Evolutionary conservation across 495 filamentous ascomycete genomes (phyloP).

Genomic region (Hypomontagnella submonticulosa): DNA sequence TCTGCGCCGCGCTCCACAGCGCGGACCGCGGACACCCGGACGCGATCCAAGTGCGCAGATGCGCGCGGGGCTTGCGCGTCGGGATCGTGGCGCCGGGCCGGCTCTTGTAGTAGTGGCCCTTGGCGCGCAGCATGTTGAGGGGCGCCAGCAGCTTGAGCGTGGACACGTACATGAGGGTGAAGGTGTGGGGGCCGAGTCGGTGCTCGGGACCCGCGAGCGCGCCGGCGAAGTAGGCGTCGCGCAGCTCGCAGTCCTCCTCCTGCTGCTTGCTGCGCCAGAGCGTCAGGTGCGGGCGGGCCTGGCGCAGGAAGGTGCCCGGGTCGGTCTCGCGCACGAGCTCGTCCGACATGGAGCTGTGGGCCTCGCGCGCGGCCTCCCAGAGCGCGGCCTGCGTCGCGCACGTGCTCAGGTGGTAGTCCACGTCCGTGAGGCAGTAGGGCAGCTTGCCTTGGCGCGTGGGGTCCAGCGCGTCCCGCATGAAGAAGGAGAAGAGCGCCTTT

Average conservation of each 20-base stretch:
- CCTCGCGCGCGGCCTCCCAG: conserved; percentile 49
- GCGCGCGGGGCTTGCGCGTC: conserved; percentile 39
- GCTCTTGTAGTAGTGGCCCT: conserved; percentile 39
- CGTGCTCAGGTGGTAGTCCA: conserved; percentile 49
- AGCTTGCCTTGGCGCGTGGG: conserved; percentile 14
- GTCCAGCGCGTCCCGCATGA: conserved; percentile 46
- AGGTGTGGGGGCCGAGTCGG: conserved; percentile 36
- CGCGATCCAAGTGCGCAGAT: conserved; percentile 42
- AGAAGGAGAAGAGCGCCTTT: conserved; percentile 47
- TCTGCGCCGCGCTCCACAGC: conserved; percentile 45
- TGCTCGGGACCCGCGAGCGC: conserved; percentile 11
- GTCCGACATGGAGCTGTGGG: conserved; percentile 46
- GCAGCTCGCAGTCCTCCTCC: conserved; percentile 26
- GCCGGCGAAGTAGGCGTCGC: conserved; percentile 24
- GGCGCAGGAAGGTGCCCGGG: conserved; percentile 18
- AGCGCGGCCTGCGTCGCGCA: conserved; percentile 43
- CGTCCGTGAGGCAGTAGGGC: conserved; percentile 44
- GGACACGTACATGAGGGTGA: conserved; percentile 46
- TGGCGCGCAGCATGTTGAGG: conserved; percentile 39
- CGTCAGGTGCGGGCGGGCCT: conserved; percentile 34
- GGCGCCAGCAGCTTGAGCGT: conserved; percentile 46
- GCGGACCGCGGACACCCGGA: conserved; percentile 37
- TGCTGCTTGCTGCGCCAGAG: conserved; percentile 37
- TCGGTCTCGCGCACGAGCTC: conserved; percentile 40
- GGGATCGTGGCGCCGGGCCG: conserved; percentile 34